These are phyloP conservation scores for Gracilariopsis chorda DNA, from an alignment of 23 red algal genomes.

Conservation along the genomic window DNA sequence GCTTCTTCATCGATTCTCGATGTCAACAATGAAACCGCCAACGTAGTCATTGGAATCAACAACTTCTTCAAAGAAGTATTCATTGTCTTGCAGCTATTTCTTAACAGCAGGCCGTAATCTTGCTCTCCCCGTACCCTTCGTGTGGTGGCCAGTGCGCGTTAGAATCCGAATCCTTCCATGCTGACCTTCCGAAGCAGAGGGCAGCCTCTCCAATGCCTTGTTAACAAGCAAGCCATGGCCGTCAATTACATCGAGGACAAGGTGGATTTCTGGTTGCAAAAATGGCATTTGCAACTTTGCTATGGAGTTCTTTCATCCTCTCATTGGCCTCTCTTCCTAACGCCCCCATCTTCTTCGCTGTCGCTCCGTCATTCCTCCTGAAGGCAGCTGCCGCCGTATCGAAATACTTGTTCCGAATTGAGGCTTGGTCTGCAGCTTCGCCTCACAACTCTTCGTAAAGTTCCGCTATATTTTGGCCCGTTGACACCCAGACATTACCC, in stretches of 20 bases:
- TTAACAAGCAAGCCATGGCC: slow-evolving; percentile 70
- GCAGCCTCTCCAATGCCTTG: slow-evolving; percentile 67
- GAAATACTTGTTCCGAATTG: slow-evolving; percentile 54
- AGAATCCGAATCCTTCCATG: slow-evolving; percentile 38
- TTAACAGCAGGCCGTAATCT: slow-evolving; percentile 63
- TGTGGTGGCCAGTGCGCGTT: slow-evolving; percentile 65
- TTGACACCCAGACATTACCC: slow-evolving; percentile 49
- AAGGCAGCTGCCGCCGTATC: slow-evolving; percentile 51
- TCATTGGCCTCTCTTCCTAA: slow-evolving; percentile 67
- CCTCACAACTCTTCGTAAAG: slow-evolving; percentile 34
- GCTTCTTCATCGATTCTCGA: slow-evolving; percentile 8
- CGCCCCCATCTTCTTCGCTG: slow-evolving; percentile 42
- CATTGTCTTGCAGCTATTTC: slow-evolving; percentile 57
- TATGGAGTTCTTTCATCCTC: slow-evolving; percentile 61
- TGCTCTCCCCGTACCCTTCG: slow-evolving; percentile 57
- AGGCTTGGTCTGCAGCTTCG: slow-evolving; percentile 48
- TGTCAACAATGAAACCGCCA: slow-evolving; percentile 65
- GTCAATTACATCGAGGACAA: slow-evolving; percentile 59
- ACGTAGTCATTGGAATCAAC: slow-evolving; percentile 71
- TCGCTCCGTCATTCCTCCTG: slow-evolving; percentile 47
- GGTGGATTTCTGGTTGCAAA: slow-evolving; percentile 40
- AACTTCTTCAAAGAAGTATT: slow-evolving; percentile 76
- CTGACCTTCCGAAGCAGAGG: slow-evolving; percentile 28
- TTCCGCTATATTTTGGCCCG: slow-evolving; percentile 38
- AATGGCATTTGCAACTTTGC: slow-evolving; percentile 52